A percentile compares a stretch with the other conserved stretches of the same genome.
phyloP scores from a whole-genome alignment of 345 rosid species.

The Boechera divaricarpa region DNA sequence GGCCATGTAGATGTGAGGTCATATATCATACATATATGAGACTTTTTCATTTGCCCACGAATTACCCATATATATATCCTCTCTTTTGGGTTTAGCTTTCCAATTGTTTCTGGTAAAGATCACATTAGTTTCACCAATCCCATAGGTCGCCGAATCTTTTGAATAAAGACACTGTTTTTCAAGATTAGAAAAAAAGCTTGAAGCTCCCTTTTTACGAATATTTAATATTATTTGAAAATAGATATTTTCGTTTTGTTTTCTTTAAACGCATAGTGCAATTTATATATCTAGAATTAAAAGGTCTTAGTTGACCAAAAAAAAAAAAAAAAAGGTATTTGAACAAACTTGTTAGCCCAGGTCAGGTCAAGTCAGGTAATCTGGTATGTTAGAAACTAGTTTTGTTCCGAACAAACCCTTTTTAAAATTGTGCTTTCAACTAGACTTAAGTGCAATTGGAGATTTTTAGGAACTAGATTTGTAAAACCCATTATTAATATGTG shows the following conservation, averaged over 20 bases:
- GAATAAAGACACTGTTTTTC: neutral
- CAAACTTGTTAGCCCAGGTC: neutral
- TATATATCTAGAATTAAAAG: too few relatives aligned
- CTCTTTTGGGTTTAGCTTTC: conserved; percentile 14
- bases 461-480: too few relatives aligned
- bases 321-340: neutral
- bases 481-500: too few relatives aligned
- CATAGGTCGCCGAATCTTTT: conserved; percentile 21
- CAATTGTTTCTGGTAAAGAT: conserved; percentile 18
- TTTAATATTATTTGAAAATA: too few relatives aligned
- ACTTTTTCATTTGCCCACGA: conserved; percentile 2
- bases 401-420: neutral
- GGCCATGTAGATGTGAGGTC: conserved; percentile 24
- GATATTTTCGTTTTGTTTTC: too few relatives aligned
- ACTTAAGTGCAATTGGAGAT: too few relatives aligned
- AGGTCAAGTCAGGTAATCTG: neutral
- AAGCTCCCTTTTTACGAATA: neutral
- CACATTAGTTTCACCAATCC: conserved; percentile 1
- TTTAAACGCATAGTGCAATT: too few relatives aligned
- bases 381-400: neutral
- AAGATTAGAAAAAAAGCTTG: neutral
- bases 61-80: neutral
- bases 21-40: neutral
- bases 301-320: too few relatives aligned
- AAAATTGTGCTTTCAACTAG: too few relatives aligned